A percentile compares a stretch with the other conserved stretches of the same genome.
These are phyloP conservation scores for Dichomitus squalens DNA, from an alignment of 1,284 basidiomycete species.

Conservation along the genomic window DNA sequence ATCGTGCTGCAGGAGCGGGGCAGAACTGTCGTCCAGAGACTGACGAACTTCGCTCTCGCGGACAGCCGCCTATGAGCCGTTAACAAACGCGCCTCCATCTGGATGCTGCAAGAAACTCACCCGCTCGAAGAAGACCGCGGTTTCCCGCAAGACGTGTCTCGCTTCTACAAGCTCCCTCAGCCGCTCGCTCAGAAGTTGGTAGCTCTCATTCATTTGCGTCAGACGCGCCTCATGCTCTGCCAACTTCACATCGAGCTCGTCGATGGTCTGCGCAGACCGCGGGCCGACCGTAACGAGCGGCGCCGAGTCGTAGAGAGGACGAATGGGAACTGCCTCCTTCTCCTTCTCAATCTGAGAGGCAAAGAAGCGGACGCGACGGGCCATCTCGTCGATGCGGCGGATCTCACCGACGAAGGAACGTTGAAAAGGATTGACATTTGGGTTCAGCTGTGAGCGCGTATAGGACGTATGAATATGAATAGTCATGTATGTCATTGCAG, in stretches of 20 bases:
- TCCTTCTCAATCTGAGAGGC: constrained; percentile 85
- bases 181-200: constrained; percentile 87
- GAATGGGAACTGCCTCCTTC: constrained; percentile 79
- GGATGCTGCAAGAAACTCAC: constrained; percentile 42
- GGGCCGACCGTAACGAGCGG: constrained; percentile 87
- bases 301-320: constrained; percentile 80
- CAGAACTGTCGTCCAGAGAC: constrained; percentile 92
- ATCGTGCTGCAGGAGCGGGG: constrained; percentile 90
- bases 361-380: constrained; percentile 92
- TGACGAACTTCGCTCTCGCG: constrained; percentile 80
- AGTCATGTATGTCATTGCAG: constrained; percentile 12
- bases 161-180: constrained; percentile 92
- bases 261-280: constrained; percentile 89
- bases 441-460: constrained; percentile 76
- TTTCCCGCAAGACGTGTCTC: constrained; percentile 91
- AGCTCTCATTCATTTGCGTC: constrained; percentile 92
- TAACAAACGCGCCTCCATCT: neutral
- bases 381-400: constrained; percentile 94
- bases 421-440: constrained; percentile 96
- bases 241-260: constrained; percentile 90
- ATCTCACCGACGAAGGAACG: constrained; percentile 97
- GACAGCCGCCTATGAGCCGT: constrained; percentile 66
- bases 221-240: constrained; percentile 88
- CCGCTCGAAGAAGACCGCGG: constrained; percentile 94
- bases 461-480: neutral